Evolutionary conservation across 345 rosid species (phyloP).

Genomic region (Erodium maritimum): DNA sequence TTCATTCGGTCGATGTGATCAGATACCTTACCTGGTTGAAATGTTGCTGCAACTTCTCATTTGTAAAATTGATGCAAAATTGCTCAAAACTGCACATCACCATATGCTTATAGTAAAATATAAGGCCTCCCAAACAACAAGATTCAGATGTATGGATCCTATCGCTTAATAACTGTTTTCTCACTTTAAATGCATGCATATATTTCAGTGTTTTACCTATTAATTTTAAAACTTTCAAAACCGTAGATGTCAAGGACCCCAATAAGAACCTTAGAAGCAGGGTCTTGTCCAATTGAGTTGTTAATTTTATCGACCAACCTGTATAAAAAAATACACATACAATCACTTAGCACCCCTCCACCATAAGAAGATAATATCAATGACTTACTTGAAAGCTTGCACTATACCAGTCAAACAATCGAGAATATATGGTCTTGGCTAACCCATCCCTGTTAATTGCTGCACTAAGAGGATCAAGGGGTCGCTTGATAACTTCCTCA

Average conservation of each 20-base stretch:
- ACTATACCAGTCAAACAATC: constrained; percentile 77
- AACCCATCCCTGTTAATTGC: constrained; percentile 70
- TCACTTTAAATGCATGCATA: no score
- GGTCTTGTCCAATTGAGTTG: constrained; percentile 80
- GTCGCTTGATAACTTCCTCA: constrained; percentile 80
- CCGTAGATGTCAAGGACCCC: constrained; percentile 94
- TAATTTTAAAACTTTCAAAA: constrained; percentile 86
- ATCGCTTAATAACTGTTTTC: no score
- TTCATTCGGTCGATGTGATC: no score
- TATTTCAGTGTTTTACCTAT: constrained; percentile 33
- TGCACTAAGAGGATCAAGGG: constrained; percentile 80
- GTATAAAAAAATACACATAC: constrained; percentile 8
- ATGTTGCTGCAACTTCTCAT: constrained; percentile 96
- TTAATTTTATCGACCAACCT: constrained; percentile 88
- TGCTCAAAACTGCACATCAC: constrained; percentile 68
- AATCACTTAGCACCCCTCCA: no score
- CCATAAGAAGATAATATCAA: no score
- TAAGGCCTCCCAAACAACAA: no score
- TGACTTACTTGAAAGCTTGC: not conserved
- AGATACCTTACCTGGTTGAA: constrained; percentile 59
- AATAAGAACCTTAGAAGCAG: constrained; percentile 61
- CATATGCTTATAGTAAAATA: no score
- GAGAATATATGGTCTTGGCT: constrained; percentile 83
- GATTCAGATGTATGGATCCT: no score
- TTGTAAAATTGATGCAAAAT: constrained; percentile 89